A percentile compares a stretch with the other conserved stretches of the same genome.
Evolutionary conservation across 331 rosid species (phyloP).

Genomic region (Rosa hybrid): DNA sequence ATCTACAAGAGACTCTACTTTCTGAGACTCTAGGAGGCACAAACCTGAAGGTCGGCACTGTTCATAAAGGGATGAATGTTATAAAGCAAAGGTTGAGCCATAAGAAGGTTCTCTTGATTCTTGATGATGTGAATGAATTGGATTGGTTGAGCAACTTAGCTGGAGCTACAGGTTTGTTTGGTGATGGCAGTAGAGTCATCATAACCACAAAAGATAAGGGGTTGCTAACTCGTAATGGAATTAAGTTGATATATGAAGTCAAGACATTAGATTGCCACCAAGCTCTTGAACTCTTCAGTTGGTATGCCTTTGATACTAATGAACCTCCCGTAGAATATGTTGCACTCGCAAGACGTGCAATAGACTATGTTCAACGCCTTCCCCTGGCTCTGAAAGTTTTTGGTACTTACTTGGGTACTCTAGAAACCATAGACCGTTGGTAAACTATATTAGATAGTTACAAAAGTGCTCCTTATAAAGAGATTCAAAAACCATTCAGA

Average conservation of each 20-base stretch:
- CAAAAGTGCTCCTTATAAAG: background rate
- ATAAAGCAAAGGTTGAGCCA: background rate
- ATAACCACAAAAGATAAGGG: too few relatives aligned
- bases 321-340: background rate
- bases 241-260: too few relatives aligned
- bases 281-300: background rate
- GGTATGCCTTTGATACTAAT: background rate
- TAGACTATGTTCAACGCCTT: background rate
- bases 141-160: background rate
- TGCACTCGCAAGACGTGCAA: background rate
- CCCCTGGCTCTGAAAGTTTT: background rate
- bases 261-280: background rate
- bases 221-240: too few relatives aligned
- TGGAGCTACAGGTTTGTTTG: too few relatives aligned
- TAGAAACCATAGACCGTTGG: background rate
- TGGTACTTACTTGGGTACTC: background rate
- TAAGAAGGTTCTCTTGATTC: background rate
- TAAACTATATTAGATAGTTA: background rate
- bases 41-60: background rate
- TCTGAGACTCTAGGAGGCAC: background rate
- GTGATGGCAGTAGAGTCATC: too few relatives aligned
- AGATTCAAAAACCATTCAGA: background rate
- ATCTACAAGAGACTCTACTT: background rate
- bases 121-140: background rate
- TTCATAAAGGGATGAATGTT: background rate